phyloP scores from a whole-genome alignment of 331 rosid genomes.

The Prunus yedoensis region DNA sequence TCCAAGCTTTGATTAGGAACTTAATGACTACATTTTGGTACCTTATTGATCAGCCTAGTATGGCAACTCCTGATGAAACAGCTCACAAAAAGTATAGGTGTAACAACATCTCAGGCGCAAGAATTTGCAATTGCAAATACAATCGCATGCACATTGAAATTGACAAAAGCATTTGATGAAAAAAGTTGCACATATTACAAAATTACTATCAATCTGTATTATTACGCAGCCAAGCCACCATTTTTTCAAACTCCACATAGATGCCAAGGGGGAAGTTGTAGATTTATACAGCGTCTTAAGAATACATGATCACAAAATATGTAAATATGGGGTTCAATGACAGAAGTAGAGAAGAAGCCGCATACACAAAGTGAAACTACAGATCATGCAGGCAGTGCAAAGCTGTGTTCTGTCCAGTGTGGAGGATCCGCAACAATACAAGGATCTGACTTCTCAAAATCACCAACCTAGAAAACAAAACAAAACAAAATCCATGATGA shows the following conservation, averaged over 20 bases:
- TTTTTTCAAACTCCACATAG: slow-evolving; percentile 12
- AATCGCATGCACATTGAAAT: neutral
- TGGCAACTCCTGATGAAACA: neutral
- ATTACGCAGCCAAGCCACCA: slow-evolving; percentile 3
- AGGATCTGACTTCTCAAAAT: slow-evolving; percentile 71
- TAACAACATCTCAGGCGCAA: no score
- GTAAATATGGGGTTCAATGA: slow-evolving; percentile 3
- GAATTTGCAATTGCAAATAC: neutral
- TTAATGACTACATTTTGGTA: neutral
- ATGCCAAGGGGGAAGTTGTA: neutral
- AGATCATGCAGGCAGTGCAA: slow-evolving; percentile 59
- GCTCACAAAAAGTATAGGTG: neutral
- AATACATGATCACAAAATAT: neutral
- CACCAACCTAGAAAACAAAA: slow-evolving; percentile 60
- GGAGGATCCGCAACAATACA: slow-evolving; percentile 89
- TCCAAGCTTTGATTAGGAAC: neutral
- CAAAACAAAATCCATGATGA: neutral
- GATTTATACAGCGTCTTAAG: slow-evolving; percentile 3
- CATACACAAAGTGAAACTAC: neutral
- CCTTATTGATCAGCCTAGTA: neutral
- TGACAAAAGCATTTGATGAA: neutral
- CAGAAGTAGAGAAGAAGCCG: slow-evolving; percentile 8
- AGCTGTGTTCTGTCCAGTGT: slow-evolving; percentile 76
- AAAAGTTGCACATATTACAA: neutral
- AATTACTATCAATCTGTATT: neutral